Base-by-base conservation (phyloP, 805 yeast species). In the Tetrapisispora pingtungensis region DNA sequence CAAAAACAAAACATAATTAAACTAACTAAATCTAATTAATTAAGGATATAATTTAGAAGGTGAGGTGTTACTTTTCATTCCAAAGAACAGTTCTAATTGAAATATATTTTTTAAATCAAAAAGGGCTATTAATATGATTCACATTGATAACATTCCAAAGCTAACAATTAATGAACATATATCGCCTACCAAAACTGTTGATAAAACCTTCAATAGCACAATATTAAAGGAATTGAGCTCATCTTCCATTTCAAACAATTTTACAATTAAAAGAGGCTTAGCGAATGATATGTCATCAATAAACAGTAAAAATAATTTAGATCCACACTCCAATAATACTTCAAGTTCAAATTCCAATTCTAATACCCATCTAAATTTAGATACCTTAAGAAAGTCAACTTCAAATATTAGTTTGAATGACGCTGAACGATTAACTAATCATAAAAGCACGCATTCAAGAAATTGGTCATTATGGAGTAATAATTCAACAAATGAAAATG, bases 381-480 rank as follows among this genome's bases (percentile, higher is more conserved):
- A 18, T 28, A 12, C n/a, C n/a, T 5, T 28, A 37, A 8, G 17
- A 6, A 28, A 27, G 5, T 22, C 30, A 5, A 20, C 7, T 14
- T 32, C 42, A 1, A 32, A 40, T 32, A 12, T 33, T 12, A 36
- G 20, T 17, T 27, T 27, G 19, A 31, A 20, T 22, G 20, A 12
- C n/a, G n/a, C 7, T 12, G 22, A 10, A 20, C 26, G 30, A 22
- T 20, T 39, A 5, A 13, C 22, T 18, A 12, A 17, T 10, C 2
- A 22, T 6, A 33, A 40, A 14, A 33, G 33, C 8, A 17, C 32
- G 3, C 37, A 33, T 40, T 17, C 37, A 6, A 33, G 43, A 18
- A 40, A 24, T 15, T 40, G 43, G 43, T 40, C 43, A 15, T 19
- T 40, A 17, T 40, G 43, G 43, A 33, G 37, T 17, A 26, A 26